Conservation (phyloP, 106 monocot species). For the Hemerocallis citrina region DNA sequence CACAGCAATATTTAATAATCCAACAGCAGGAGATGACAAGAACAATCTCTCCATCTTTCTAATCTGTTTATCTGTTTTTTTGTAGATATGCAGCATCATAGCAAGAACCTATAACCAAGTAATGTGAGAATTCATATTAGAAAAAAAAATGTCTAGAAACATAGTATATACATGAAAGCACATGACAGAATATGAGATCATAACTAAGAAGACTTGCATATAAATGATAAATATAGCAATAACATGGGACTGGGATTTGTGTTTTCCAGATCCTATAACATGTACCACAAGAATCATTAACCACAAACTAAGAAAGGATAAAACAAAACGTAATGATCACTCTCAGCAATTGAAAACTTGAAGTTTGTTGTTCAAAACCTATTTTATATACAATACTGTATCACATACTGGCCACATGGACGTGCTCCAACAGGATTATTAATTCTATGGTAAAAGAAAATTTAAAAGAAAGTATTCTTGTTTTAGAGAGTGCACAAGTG, state of each 20-base stretch:
- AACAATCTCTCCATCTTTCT: conserved; percentile 10
- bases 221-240: background rate
- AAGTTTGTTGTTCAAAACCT: too few relatives aligned
- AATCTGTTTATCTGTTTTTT: conserved; percentile 1
- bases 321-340: too few relatives aligned
- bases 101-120: conserved; percentile 14
- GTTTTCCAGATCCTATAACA: too few relatives aligned
- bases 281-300: background rate
- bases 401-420: too few relatives aligned
- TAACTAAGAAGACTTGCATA: too few relatives aligned
- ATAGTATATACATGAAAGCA: background rate
- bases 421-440: too few relatives aligned
- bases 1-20: conserved; percentile 17
- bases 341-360: too few relatives aligned
- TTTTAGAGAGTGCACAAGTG: too few relatives aligned
- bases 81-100: conserved; percentile 14
- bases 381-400: too few relatives aligned
- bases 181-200: background rate
- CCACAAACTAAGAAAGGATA: too few relatives aligned
- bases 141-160: background rate
- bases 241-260: background rate
- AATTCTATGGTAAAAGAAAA: too few relatives aligned
- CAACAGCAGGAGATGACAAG: conserved; percentile 6
- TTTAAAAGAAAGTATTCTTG: too few relatives aligned
- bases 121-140: background rate